Base-by-base conservation (phyloP, 2,329 filamentous ascomycete genomes). In the Aspergillus tanneri region DNA sequence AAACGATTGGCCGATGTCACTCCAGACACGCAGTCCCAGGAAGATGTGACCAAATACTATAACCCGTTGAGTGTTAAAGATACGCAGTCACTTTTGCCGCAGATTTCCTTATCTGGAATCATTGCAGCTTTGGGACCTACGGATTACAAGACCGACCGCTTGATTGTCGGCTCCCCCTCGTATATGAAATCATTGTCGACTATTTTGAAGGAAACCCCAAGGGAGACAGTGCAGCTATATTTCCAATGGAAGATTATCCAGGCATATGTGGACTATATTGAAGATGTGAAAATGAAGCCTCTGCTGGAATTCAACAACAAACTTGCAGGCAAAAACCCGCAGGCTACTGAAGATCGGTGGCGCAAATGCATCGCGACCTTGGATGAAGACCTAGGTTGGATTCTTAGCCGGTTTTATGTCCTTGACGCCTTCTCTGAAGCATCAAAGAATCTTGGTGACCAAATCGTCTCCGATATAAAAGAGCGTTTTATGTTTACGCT, bases 381-480 rank as follows among this genome's bases (percentile, higher is more conserved):
- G 4, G 82, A 86, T 53, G 64, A 67, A 18, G 77, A 79, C 4
- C 64, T 88, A 18, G 79, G 79, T 2, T 88, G 85, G 84, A 84
- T 86, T 40, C 69, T 87, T 12, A 85, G 83, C 60, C 80, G 84
- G 18, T 88, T 88, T 70, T 90, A 84, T 54, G 76, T 88, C 2
- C 79, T 88, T 52, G 81, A 81, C 40, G 78, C 84, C 1, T 89
- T 88, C 59, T 82, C 83, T 0, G 77, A 83, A 10, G 78, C 82
- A 16, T 83, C 84, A 0, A 86, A 87, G 62, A 69, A 80, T 3
- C 80, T 87, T 37, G 84, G 84, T 12, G 82, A 88, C 49, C 77
- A 82, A 45, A 83, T 90, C 55, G 79, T 88, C n/a, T 78, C 79
- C 8, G 83, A 87, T 54, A 85, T 90, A 62, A 87, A 86, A 65